Evolutionary conservation across 176 grass and related monocot genomes (phyloP).

Genomic region (Chloris gayana): DNA sequence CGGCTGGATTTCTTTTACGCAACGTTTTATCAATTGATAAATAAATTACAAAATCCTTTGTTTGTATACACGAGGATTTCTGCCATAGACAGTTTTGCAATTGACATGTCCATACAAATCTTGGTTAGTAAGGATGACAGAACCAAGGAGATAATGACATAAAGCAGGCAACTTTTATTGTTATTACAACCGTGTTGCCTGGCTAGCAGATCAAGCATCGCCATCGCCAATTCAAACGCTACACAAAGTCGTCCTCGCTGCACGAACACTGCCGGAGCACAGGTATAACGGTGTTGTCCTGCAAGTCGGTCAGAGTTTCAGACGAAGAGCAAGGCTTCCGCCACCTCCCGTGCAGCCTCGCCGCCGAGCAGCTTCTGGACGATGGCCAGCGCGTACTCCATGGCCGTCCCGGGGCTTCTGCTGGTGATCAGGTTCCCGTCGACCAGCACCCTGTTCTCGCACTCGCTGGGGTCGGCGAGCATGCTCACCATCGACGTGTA

Average conservation of each 20-base stretch:
- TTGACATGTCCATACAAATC: no score
- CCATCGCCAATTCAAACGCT: no score
- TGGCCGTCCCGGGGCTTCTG: constrained; percentile 55
- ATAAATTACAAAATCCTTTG: background rate
- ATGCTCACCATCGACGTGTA: constrained; percentile 37
- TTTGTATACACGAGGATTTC: background rate
- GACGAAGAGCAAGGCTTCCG: constrained; percentile 46
- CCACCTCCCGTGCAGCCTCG: constrained; percentile 44
- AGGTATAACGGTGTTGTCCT: background rate
- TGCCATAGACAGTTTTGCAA: background rate
- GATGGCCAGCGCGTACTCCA: constrained; percentile 57
- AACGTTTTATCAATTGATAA: background rate
- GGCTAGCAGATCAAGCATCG: no score
- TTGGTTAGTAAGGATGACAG: no score
- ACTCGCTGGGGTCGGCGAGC: constrained; percentile 39
- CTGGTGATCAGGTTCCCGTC: constrained; percentile 70
- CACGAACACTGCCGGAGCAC: no score
- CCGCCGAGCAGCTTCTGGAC: constrained; percentile 60
- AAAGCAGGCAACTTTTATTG: background rate
- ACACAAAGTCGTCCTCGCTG: no score
- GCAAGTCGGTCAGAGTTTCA: background rate
- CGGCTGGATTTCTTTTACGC: background rate
- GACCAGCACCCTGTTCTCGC: constrained; percentile 57
- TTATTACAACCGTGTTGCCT: background rate
- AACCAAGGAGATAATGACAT: background rate